Conservation (phyloP, 2,329 filamentous ascomycete species). For the Microdochium nivale region DNA sequence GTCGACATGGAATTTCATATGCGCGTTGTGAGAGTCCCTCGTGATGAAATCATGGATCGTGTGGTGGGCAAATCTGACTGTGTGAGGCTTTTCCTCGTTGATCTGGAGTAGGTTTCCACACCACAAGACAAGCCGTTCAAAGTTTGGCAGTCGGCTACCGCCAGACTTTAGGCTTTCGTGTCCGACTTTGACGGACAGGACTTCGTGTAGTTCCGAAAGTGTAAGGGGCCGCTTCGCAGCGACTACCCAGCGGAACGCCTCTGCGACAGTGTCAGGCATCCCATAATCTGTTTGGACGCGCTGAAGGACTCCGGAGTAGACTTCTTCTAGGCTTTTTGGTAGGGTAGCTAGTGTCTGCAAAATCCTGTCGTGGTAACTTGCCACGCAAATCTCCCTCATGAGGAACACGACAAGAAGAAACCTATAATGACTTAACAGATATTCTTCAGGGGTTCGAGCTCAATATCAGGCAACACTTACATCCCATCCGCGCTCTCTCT, state of each 20-base stretch:
- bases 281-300: slow-evolving; percentile 6
- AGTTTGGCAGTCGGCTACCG: slow-evolving; percentile 15
- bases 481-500: slow-evolving; percentile 18
- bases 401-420: slow-evolving; percentile 11
- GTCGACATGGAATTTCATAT: slow-evolving; percentile 14
- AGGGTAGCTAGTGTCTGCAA: slow-evolving; percentile 16
- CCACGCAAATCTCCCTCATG: slow-evolving; percentile 7
- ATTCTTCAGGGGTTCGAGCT: neutral
- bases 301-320: slow-evolving; percentile 15
- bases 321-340: slow-evolving; percentile 16
- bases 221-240: slow-evolving; percentile 20
- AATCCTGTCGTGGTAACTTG: slow-evolving; percentile 12
- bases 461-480: slow-evolving; percentile 13
- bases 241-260: slow-evolving; percentile 21
- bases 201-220: slow-evolving; percentile 27
- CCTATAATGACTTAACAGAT: slow-evolving; percentile 3
- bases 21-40: neutral
- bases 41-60: slow-evolving; percentile 21
- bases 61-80: slow-evolving; percentile 9
- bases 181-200: slow-evolving; percentile 23
- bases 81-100: slow-evolving; percentile 7
- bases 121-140: slow-evolving; percentile 8
- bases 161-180: slow-evolving; percentile 13
- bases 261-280: slow-evolving; percentile 10
- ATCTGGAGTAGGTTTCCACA: slow-evolving; percentile 10